Percentiles rank a stretch among this genome's conserved stretches.
Evolutionary conservation across 495 filamentous ascomycete genomes (phyloP).

Genomic region (Hyphodiscus hymeniophilus): DNA sequence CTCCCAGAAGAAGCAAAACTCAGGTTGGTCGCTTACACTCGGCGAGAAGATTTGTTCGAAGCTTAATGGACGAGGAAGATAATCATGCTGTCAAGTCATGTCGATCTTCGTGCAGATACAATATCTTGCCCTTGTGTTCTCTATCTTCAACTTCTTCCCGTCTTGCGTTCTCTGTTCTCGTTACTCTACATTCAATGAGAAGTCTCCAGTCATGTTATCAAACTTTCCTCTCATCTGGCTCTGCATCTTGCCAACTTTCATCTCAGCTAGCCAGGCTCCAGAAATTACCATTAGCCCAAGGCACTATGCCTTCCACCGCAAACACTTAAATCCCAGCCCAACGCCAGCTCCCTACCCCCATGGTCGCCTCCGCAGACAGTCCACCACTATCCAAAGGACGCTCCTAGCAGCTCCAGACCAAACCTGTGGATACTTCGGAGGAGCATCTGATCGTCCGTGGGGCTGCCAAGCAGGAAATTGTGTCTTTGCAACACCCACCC

Average conservation of each 20-base stretch:
- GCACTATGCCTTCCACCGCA: neutral
- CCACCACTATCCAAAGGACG: slow-evolving; percentile 8
- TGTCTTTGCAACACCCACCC: slow-evolving; percentile 9
- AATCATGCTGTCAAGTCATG: too few species aligned
- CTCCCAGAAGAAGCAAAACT: too few species aligned
- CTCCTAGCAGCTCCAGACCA: slow-evolving; percentile 37
- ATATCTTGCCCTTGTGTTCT: too few species aligned
- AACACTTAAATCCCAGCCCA: slow-evolving; percentile 19
- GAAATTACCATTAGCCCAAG: too few species aligned
- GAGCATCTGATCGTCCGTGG: slow-evolving; percentile 23
- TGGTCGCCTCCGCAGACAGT: slow-evolving; percentile 27
- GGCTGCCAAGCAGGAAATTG: slow-evolving; percentile 9
- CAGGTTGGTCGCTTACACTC: too few species aligned
- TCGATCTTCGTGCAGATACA: too few species aligned
- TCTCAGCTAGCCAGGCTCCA: neutral
- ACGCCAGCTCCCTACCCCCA: slow-evolving; percentile 22
- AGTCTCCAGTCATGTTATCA: too few species aligned
- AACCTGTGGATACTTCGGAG: slow-evolving; percentile 39
- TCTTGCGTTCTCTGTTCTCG: too few species aligned
- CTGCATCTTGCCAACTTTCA: neutral
- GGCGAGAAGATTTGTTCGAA: too few species aligned
- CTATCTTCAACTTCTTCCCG: too few species aligned
- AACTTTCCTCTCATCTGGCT: neutral
- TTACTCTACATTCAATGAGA: too few species aligned
- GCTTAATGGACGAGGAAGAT: too few species aligned